Base-by-base conservation (phyloP, 1,139 yeast species). In the Schwanniomyces etchellsii region DNA sequence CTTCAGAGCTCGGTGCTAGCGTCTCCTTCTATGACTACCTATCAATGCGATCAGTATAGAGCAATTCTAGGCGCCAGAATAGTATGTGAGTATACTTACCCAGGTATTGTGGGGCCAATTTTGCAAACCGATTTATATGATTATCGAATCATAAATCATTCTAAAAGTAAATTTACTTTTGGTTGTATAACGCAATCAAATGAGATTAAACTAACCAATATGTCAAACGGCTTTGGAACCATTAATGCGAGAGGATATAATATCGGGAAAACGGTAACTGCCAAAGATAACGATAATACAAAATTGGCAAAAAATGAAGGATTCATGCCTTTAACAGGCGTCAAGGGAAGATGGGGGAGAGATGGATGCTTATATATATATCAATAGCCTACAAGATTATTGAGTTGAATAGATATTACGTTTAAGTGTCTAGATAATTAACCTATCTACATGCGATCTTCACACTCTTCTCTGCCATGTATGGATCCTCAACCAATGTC, bases 301-400 rank as follows among this genome's bases (percentile, higher is more conserved):
- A 39, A 34, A 6, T 36, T 35, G 63, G 29, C 68, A 60, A 35
- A 42, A 18, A 67, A 70, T 14, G 83, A 79, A 35, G 83, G 85
- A 5, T 78, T 80, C 61, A 74, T 76, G 73, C 73, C 74, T 2
- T 51, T 80, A 6, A 67, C 70, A 1, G 56, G 45, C 25, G 45
- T 77, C 2, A 48, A 45, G 24, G 89, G 85, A 0, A 60, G 62
- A 27, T 80, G 81, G 70, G 91, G 88, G 7, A 62, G 55, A 27
- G 93, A 82, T 52, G 89, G 91, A 1, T 81, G 91, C 47, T 70
- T 81, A 42, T 82, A 77, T 47, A 61, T 64, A 35, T 39, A 34
- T 32, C 38, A 24, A 24, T 26, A 26, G 14, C 22, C 14, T 20
- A 11, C 7, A n/a, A n/a, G n/a, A n/a, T 10, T 18, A 18, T 7